Percentiles rank a stretch among this genome's conserved stretches.
Conservation (phyloP, 345 rosid species). For the Kandelia obovata region DNA sequence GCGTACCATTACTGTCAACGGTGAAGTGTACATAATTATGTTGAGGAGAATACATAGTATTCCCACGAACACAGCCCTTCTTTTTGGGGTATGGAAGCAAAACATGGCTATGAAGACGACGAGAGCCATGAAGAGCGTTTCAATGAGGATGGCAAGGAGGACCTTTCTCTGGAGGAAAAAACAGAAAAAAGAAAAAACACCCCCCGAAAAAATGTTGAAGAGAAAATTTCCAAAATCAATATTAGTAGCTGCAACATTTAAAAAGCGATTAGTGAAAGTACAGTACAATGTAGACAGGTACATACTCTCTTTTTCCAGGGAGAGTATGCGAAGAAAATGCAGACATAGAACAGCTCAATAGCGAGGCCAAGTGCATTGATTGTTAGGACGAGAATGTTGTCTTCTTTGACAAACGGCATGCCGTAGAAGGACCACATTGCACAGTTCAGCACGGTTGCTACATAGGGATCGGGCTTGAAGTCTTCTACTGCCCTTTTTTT, state of each 20-base stretch:
- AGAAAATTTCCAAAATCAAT: too few species aligned
- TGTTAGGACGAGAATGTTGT: conserved; percentile 13
- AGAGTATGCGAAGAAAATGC: conserved; percentile 14
- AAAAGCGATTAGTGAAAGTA: neutral
- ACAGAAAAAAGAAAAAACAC: neutral
- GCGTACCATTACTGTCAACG: conserved; percentile 22
- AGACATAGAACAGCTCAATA: conserved; percentile 10
- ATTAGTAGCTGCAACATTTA: too few species aligned
- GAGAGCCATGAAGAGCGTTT: conserved; percentile 37
- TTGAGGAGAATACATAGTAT: conserved; percentile 16
- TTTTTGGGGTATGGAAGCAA: neutral
- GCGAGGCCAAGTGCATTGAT: conserved; percentile 16
- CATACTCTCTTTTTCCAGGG: conserved; percentile 15
- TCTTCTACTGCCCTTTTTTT: conserved; percentile 42
- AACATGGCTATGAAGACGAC: conserved; percentile 9
- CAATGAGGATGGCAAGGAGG: conserved; percentile 26
- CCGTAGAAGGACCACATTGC: conserved; percentile 20
- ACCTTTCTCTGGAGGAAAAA: conserved; percentile 32
- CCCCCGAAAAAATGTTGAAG: too few species aligned
- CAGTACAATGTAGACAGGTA: neutral
- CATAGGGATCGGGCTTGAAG: conserved; percentile 17
- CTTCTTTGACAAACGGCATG: conserved; percentile 15
- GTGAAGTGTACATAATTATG: conserved; percentile 15
- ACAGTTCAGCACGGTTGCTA: conserved; percentile 16
- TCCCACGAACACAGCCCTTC: conserved; percentile 15